phyloP scores from a whole-genome alignment of 2,329 filamentous ascomycete genomes.

The Phialocephala subalpina region DNA sequence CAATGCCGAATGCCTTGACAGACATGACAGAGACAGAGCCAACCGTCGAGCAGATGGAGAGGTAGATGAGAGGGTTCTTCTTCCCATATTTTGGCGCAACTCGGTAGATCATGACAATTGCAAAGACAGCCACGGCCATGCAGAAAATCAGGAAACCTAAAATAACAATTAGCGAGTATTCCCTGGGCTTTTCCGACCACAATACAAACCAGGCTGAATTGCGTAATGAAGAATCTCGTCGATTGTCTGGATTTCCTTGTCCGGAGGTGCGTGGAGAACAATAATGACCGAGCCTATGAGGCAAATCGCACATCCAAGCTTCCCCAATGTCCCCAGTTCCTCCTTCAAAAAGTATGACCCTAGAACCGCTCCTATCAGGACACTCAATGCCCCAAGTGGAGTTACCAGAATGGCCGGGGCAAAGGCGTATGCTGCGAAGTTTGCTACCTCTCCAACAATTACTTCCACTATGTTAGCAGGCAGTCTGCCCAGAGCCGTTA shows the following conservation, averaged over 20 bases:
- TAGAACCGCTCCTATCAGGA: slow-evolving; percentile 92
- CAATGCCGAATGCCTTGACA: slow-evolving; percentile 98
- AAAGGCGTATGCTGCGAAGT: slow-evolving; percentile 98
- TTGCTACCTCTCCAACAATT: slow-evolving; percentile 91
- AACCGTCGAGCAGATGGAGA: slow-evolving; percentile 97
- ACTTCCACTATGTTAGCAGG: slow-evolving; percentile 61
- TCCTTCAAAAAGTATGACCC: slow-evolving; percentile 95
- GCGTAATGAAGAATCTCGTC: slow-evolving; percentile 93
- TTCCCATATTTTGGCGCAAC: slow-evolving; percentile 89
- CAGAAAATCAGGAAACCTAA: slow-evolving; percentile 91
- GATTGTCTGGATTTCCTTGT: slow-evolving; percentile 89
- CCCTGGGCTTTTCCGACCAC: background rate
- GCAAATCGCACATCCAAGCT: slow-evolving; percentile 95
- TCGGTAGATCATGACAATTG: slow-evolving; percentile 94
- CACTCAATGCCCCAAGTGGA: slow-evolving; percentile 89
- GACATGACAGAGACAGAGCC: slow-evolving; percentile 99
- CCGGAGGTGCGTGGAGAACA: slow-evolving; percentile 93
- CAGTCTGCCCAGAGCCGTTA: slow-evolving; percentile 12
- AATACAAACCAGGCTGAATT: slow-evolving; percentile 79
- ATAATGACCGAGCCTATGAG: slow-evolving; percentile 97
- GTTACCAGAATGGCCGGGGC: slow-evolving; percentile 98
- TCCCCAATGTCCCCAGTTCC: slow-evolving; percentile 87
- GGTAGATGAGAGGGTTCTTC: slow-evolving; percentile 94
- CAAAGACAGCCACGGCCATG: slow-evolving; percentile 80
- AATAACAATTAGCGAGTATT: slow-evolving; percentile 21